These are phyloP conservation scores for Alternaria ventricosa DNA, from an alignment of 2,329 filamentous ascomycete species.

Conservation along the genomic window DNA sequence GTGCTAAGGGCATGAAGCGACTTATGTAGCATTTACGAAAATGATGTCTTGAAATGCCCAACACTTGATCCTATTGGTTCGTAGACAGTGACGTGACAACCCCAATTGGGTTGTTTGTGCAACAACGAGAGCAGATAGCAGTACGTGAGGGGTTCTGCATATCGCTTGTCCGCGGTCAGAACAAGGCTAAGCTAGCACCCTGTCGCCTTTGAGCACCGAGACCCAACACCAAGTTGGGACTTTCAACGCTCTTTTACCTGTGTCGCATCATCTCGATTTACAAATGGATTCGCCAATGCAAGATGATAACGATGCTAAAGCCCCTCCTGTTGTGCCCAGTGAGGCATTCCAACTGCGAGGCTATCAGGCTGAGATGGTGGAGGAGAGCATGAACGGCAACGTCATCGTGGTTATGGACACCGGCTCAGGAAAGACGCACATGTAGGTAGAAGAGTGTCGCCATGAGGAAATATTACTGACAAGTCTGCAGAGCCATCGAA, in stretches of 20 bases:
- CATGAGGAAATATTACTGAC: conserved; percentile 11
- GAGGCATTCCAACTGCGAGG: conserved; percentile 46
- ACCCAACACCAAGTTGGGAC: background rate
- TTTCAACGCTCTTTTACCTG: background rate
- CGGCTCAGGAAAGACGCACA: conserved; percentile 57
- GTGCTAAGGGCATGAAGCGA: conserved; percentile 21
- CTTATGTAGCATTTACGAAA: conserved; percentile 35
- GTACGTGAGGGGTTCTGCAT: background rate
- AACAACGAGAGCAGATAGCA: background rate
- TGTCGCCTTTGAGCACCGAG: background rate
- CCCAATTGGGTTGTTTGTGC: background rate
- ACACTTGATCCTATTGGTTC: background rate
- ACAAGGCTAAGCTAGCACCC: conserved; percentile 1
- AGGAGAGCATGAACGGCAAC: conserved; percentile 53
- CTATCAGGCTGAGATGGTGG: conserved; percentile 59
- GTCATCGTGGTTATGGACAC: conserved; percentile 59
- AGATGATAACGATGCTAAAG: conserved; percentile 4
- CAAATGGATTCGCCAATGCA: conserved; percentile 6
- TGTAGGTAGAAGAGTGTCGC: conserved; percentile 28
- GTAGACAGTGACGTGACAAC: background rate
- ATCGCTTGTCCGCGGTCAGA: background rate
- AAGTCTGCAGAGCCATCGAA: conserved; percentile 47
- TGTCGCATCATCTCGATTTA: background rate
- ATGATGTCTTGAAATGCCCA: conserved; percentile 18
- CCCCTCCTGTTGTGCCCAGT: conserved; percentile 4